These are phyloP conservation scores for Lumnitzera racemosa DNA, from an alignment of 345 rosid species.

Conservation along the genomic window DNA sequence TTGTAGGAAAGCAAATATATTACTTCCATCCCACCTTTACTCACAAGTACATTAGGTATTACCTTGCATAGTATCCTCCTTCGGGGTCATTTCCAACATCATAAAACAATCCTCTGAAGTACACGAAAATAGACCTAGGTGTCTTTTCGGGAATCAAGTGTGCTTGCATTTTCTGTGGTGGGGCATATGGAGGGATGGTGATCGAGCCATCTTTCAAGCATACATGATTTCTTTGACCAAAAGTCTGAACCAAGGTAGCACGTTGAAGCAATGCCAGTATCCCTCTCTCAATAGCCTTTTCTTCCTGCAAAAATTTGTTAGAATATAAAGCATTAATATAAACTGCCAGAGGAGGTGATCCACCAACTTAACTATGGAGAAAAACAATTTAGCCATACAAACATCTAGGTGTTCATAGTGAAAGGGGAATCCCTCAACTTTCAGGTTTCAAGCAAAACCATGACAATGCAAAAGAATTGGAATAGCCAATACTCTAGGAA, in stretches of 20 bases:
- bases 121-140: conserved; percentile 91
- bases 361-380: too few relatives aligned
- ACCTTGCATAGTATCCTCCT: conserved; percentile 99
- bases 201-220: conserved; percentile 95
- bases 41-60: conserved; percentile 2
- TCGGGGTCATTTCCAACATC: conserved; percentile 98
- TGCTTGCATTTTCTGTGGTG: conserved; percentile 95
- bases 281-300: conserved; percentile 94
- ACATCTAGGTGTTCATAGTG: too few relatives aligned
- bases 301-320: conserved; percentile 48
- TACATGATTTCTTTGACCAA: conserved; percentile 93
- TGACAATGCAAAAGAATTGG: background rate
- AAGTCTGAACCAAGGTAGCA: conserved; percentile 97
- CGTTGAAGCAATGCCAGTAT: conserved; percentile 82
- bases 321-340: background rate
- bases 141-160: conserved; percentile 76
- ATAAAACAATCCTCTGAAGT: conserved; percentile 94
- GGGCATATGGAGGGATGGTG: conserved; percentile 98
- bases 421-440: too few relatives aligned
- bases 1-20: too few relatives aligned
- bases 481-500: conserved; percentile 1
- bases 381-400: too few relatives aligned
- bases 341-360: background rate
- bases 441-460: too few relatives aligned
- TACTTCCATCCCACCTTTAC: too few relatives aligned